Conservation (phyloP, 768 basidiomycete genomes). For the Lactarius evosmus region DNA sequence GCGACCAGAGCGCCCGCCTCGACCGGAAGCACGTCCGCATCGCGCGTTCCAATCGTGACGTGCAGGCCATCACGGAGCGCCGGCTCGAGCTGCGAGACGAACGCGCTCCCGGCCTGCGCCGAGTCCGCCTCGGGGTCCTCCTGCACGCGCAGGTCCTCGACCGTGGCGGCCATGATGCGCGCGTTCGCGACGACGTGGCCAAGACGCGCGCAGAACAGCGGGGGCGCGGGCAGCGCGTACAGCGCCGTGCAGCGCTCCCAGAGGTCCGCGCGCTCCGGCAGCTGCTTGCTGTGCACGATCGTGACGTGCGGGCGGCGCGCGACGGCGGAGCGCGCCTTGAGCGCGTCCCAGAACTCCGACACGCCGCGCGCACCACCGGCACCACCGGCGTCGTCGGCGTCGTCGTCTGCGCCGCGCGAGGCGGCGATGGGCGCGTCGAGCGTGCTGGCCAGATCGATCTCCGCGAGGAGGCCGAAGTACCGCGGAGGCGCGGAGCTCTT, state of each 20-base stretch:
- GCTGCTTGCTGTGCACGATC: conserved; percentile 66
- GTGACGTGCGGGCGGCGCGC: conserved; percentile 77
- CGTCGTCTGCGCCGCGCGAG: conserved; percentile 33
- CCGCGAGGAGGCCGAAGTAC: conserved; percentile 79
- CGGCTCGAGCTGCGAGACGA: conserved; percentile 46
- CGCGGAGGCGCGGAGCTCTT: conserved; percentile 43
- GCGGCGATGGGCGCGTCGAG: conserved; percentile 44
- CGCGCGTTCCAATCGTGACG: conserved; percentile 79
- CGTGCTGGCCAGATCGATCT: conserved; percentile 56
- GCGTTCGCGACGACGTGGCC: conserved; percentile 69
- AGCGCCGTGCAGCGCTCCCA: conserved; percentile 55
- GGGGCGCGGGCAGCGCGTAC: conserved; percentile 38
- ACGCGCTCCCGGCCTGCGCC: conserved; percentile 42
- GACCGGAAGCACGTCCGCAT: conserved; percentile 50
- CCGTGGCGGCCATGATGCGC: conserved; percentile 74
- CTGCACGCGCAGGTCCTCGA: conserved; percentile 56
- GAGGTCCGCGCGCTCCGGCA: conserved; percentile 36
- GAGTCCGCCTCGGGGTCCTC: conserved; percentile 33
- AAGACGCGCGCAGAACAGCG: conserved; percentile 60
- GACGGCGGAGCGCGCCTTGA: conserved; percentile 50
- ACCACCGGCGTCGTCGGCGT: no score
- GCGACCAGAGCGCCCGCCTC: conserved; percentile 70
- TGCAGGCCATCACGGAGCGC: conserved; percentile 59
- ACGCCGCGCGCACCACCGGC: no score
- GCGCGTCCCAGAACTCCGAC: conserved; percentile 48